Base-by-base conservation (phyloP, 495 filamentous ascomycete species). In the Entonaema liquescens region DNA sequence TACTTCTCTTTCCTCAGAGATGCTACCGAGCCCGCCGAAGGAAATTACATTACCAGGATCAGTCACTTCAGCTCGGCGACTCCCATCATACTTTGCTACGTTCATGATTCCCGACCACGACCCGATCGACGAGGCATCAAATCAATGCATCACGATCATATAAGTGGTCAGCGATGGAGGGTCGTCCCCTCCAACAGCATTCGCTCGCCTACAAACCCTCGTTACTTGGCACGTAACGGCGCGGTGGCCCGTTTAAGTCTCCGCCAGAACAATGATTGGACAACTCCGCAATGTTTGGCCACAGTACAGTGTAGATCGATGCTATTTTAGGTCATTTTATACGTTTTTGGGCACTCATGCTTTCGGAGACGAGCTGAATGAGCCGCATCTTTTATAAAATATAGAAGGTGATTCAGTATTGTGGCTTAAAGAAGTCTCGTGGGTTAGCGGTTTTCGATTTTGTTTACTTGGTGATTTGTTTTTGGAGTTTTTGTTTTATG, bases 11-110 rank as follows among this genome's bases (percentile, higher is more conserved):
- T 36, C 65, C 55, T 47, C 26, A 49, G 25, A 60, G 28, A 67
- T 59, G 11, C 28, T 55, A 50, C 35, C 40, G 44, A 64, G 31
- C 52, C 13, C 26, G 23, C 12, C n/a, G 28, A 17, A 47, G 55
- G 60, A 67, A 62, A 72, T 68, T 68, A 19, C 65, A n/a, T 13
- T 60, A 44, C 70, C 57, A 65, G 60, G 70, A 35, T 65, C 56
- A 60, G 65, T 31, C 55, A 65, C 21, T 35, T 68, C 44, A 56
- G 26, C 29, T 73, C 61, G 65, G 65, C 57, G 70, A 68, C 38
- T 63, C 61, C 61, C 19, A 60, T 68, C 9, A 17, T 55, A 65
- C 53, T 49, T 33, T 42, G 33, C 19, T 55, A 44, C 49, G 49
- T 59, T 42, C 40, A 65, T 47, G 50, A 50, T 65, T 65, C 15